A percentile compares a stretch with the other conserved stretches of the same genome.
Conservation (phyloP, 2,329 filamentous ascomycete genomes). For the Claviceps sp. region DNA sequence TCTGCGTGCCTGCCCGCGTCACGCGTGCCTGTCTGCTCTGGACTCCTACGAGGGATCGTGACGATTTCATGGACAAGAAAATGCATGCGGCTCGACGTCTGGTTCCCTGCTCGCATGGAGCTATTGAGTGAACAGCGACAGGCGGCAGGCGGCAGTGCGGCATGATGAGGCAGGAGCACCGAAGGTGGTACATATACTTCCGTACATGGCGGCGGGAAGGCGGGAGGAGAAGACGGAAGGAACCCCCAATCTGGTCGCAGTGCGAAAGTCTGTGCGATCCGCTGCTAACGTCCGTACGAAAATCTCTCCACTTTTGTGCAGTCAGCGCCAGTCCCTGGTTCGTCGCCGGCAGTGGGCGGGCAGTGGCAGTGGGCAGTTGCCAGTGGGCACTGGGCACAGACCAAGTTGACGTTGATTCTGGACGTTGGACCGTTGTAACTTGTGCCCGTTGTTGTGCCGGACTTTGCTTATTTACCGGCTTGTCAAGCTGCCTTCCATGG, state of each 20-base stretch:
- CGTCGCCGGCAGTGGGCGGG: no score
- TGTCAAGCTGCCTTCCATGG: no score
- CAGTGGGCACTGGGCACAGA: no score
- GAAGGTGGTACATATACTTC: not conserved
- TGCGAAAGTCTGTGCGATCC: no score
- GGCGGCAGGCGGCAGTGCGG: not conserved
- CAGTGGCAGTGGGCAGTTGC: no score
- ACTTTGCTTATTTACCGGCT: no score
- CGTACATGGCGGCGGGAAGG: not conserved
- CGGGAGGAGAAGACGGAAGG: not conserved
- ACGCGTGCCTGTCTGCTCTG: not conserved
- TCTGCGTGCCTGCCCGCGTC: not conserved
- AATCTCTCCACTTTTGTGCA: not conserved
- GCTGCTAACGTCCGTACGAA: not conserved
- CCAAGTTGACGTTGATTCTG: no score
- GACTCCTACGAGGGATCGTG: not conserved
- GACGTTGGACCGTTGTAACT: no score
- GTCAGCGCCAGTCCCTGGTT: not conserved
- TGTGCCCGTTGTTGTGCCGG: no score
- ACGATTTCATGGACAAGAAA: not conserved
- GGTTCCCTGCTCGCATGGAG: not conserved
- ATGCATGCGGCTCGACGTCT: not conserved
- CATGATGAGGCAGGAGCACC: not conserved
- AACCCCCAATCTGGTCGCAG: not conserved
- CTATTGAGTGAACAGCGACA: not conserved